A percentile compares a stretch with the other conserved stretches of the same genome.
phyloP scores from a whole-genome alignment of 768 basidiomycete genomes.

The Boletus speciosus region DNA sequence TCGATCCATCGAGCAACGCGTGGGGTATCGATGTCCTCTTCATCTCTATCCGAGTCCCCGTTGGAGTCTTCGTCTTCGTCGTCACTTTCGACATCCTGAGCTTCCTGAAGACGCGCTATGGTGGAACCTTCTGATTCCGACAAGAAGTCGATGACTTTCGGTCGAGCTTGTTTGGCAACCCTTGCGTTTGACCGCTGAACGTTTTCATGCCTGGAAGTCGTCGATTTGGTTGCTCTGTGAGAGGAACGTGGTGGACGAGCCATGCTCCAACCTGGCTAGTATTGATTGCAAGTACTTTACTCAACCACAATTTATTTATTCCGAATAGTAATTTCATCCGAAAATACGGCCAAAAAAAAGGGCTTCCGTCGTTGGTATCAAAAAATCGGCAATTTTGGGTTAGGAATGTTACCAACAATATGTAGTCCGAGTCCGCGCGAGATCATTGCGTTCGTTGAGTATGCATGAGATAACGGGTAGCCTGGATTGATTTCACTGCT shows the following conservation, averaged over 20 bases:
- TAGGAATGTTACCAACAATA: background rate
- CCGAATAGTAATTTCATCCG: background rate
- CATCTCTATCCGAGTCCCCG: conserved; percentile 9
- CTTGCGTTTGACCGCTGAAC: conserved; percentile 4
- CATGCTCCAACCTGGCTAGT: conserved; percentile 1
- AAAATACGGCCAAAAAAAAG: background rate
- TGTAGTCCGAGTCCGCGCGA: background rate
- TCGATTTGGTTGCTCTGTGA: background rate
- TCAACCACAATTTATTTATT: background rate
- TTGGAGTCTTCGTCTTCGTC: conserved; percentile 26
- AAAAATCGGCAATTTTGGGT: background rate
- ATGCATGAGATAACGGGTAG: background rate
- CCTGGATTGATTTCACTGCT: background rate
- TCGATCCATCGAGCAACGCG: conserved; percentile 63
- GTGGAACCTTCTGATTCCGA: conserved; percentile 8
- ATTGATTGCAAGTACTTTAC: too few species aligned
- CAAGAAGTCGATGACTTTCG: conserved; percentile 17
- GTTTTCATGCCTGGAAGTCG: background rate
- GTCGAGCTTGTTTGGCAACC: conserved; percentile 8
- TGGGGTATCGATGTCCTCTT: conserved; percentile 40
- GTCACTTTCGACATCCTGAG: conserved; percentile 25
- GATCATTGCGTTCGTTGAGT: background rate
- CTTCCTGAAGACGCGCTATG: background rate
- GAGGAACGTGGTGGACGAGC: conserved; percentile 3
- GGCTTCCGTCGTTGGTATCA: too few species aligned